These are phyloP conservation scores for Penicillium flavigenum DNA, from an alignment of 495 filamentous ascomycete genomes.

Conservation along the genomic window DNA sequence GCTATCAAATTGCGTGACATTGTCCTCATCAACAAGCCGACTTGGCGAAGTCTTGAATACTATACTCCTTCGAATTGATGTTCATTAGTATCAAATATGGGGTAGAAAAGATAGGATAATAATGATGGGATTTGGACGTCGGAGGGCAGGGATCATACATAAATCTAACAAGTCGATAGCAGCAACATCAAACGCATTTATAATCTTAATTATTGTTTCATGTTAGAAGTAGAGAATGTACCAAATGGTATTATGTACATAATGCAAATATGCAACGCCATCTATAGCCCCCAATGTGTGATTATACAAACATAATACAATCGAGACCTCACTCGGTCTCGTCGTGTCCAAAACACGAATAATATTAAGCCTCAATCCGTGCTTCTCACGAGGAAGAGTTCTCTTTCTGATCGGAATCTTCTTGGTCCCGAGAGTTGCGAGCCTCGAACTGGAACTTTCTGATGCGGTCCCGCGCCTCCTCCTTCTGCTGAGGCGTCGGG, in stretches of 20 bases:
- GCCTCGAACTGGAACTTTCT: not conserved
- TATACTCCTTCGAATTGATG: not conserved
- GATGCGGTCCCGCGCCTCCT: constrained; percentile 18
- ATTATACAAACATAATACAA: constrained; percentile 27
- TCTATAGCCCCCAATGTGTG: constrained; percentile 12
- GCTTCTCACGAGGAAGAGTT: not conserved
- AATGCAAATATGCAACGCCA: constrained; percentile 16
- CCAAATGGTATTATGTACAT: constrained; percentile 15
- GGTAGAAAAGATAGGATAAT: not conserved
- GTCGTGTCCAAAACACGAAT: not conserved
- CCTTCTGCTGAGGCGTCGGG: constrained; percentile 28
- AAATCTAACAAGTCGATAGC: not conserved
- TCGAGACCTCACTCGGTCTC: not conserved
- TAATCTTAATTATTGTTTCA: not conserved
- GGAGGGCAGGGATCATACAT: not conserved
- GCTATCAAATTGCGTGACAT: constrained; percentile 27
- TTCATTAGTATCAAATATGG: not conserved
- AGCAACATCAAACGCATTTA: not conserved
- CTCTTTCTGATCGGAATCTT: not conserved
- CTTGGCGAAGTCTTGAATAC: not conserved
- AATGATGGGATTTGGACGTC: not conserved
- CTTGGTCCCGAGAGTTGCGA: not conserved
- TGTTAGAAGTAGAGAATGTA: constrained; percentile 15
- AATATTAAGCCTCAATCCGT: not conserved
- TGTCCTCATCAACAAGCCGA: not conserved